Percentiles rank a stretch among this genome's conserved stretches.
phyloP scores from a whole-genome alignment of 148 eudicot genomes.

The Tetragonia tetragonoides region DNA sequence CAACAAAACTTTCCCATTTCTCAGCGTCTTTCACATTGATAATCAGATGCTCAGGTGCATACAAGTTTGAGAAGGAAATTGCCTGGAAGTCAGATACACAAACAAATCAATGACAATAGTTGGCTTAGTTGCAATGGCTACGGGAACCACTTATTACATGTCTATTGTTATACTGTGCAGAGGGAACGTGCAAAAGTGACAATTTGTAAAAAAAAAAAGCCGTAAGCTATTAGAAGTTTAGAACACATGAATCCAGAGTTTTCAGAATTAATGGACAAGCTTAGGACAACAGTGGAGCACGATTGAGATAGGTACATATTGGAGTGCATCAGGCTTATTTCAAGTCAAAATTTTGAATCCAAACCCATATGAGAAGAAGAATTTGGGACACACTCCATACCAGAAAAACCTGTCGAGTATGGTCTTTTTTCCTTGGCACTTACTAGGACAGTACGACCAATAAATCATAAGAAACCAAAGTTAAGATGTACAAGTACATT shows the following conservation, averaged over 20 bases:
- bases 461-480: background rate
- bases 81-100: conserved; percentile 49
- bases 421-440: no score
- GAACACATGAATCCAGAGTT: background rate
- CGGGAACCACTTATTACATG: background rate
- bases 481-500: background rate
- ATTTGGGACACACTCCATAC: background rate
- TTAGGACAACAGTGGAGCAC: background rate
- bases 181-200: background rate
- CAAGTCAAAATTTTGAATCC: background rate
- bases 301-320: background rate
- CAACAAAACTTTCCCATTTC: conserved; percentile 90
- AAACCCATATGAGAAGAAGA: background rate
- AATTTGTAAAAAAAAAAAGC: background rate
- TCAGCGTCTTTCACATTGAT: conserved; percentile 94
- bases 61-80: conserved; percentile 79
- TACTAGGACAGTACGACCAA: no score
- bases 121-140: background rate
- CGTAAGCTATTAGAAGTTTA: no score
- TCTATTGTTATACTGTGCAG: background rate
- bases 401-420: background rate
- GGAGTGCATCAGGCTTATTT: no score
- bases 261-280: background rate
- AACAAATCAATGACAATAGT: background rate
- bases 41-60: conserved; percentile 98